phyloP scores from a whole-genome alignment of 2,329 filamentous ascomycete genomes.

The Colletotrichum sojae region DNA sequence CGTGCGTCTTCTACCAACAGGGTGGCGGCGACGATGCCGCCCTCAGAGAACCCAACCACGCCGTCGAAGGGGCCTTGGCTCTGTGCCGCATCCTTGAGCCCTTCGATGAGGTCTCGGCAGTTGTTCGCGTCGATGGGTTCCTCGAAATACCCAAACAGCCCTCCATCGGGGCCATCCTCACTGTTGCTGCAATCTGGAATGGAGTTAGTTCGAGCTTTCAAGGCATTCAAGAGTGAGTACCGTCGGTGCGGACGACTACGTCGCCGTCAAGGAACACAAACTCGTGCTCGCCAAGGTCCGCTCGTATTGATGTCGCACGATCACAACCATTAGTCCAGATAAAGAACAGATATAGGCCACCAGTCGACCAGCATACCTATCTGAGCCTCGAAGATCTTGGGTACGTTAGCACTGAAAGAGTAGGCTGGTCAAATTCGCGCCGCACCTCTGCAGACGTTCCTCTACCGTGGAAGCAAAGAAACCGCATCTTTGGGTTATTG shows the following conservation, averaged over 20 bases:
- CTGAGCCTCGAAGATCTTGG: background rate
- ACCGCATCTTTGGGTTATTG: background rate
- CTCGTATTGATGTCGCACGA: background rate
- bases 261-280: conserved; percentile 3
- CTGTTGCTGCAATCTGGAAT: background rate
- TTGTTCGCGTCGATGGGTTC: background rate
- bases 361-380: background rate
- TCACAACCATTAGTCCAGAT: too few relatives aligned
- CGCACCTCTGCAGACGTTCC: background rate
- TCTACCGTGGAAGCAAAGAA: conserved; percentile 6
- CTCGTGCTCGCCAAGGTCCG: background rate
- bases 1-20: conserved; percentile 48
- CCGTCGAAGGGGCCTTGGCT: conserved; percentile 6
- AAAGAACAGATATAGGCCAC: too few relatives aligned
- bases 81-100: background rate
- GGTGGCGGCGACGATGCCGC: conserved; percentile 49
- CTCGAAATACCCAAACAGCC: background rate
- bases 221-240: background rate
- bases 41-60: conserved; percentile 51
- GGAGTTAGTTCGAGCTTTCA: background rate
- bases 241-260: background rate
- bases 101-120: background rate
- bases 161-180: background rate
- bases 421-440: background rate
- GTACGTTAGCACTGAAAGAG: too few relatives aligned